Percentiles rank a stretch among this genome's conserved stretches.
Evolutionary conservation across 331 rosid species (phyloP).

Genomic region (Spiraea crenata): DNA sequence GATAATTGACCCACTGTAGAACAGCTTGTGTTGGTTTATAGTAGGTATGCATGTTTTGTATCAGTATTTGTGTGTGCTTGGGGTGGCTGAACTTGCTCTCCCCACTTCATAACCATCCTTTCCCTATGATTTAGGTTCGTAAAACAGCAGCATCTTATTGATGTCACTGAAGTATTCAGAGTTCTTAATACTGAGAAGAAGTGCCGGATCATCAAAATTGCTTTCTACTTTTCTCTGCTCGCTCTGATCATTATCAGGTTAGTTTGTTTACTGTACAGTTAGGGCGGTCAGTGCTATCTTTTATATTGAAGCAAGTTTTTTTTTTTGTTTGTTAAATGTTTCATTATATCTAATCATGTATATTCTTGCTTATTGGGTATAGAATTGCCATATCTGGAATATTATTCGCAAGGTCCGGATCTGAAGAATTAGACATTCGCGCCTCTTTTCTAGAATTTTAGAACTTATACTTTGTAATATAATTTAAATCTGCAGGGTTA

Average conservation of each 20-base stretch:
- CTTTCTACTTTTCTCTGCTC: slow-evolving; percentile 58
- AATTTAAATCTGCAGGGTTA: slow-evolving; percentile 3
- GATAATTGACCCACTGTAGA: background rate
- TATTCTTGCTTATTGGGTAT: slow-evolving; percentile 29
- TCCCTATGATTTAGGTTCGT: slow-evolving; percentile 57
- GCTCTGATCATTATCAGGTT: slow-evolving; percentile 73
- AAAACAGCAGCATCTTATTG: slow-evolving; percentile 75
- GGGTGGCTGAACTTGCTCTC: background rate
- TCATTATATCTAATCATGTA: slow-evolving; percentile 25
- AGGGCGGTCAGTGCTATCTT: background rate
- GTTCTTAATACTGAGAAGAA: slow-evolving; percentile 73
- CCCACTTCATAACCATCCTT: slow-evolving; percentile 20
- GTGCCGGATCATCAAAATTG: slow-evolving; percentile 65
- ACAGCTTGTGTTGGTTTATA: background rate
- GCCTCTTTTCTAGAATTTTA: slow-evolving; percentile 40
- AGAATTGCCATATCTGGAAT: slow-evolving; percentile 36
- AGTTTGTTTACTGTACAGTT: slow-evolving; percentile 23
- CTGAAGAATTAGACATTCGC: slow-evolving; percentile 43
- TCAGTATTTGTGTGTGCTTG: background rate
- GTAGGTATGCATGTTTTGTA: background rate
- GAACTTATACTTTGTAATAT: slow-evolving; percentile 2
- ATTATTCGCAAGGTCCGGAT: slow-evolving; percentile 27
- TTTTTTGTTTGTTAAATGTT: background rate
- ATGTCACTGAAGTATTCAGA: slow-evolving; percentile 90
- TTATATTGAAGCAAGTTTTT: background rate